Percentiles rank a stretch among this genome's conserved stretches.
phyloP scores from a whole-genome alignment of 1,139 yeast genomes.

The Candida tetrigidarum region DNA sequence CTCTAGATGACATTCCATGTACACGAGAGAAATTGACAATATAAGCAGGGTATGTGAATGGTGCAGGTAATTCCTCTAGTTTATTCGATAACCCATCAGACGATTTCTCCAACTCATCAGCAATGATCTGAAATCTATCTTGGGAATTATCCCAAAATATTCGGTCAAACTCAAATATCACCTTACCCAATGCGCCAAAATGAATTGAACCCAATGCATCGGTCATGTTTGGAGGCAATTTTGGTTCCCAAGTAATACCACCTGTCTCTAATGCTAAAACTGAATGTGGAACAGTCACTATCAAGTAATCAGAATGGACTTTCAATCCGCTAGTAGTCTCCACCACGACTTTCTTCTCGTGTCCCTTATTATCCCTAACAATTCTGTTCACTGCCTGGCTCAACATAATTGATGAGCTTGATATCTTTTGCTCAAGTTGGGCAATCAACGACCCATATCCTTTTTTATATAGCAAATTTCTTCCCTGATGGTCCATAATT shows the following conservation, averaged over 20 bases:
- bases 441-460: slow-evolving; percentile 60
- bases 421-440: slow-evolving; percentile 44
- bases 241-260: slow-evolving; percentile 63
- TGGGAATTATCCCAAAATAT: slow-evolving; percentile 65
- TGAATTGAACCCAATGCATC: slow-evolving; percentile 55
- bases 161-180: slow-evolving; percentile 68
- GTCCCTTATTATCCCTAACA: slow-evolving; percentile 23
- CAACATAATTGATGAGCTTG: slow-evolving; percentile 42
- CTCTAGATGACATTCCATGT: slow-evolving; percentile 19
- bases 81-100: slow-evolving; percentile 18
- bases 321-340: slow-evolving; percentile 23
- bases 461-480: slow-evolving; percentile 67
- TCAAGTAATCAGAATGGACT: slow-evolving; percentile 51
- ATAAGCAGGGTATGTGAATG: slow-evolving; percentile 35
- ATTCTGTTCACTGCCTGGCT: slow-evolving; percentile 52
- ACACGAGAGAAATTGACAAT: slow-evolving; percentile 36
- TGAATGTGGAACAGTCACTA: slow-evolving; percentile 81
- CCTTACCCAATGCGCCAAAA: slow-evolving; percentile 79
- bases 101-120: slow-evolving; percentile 23
- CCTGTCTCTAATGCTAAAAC: slow-evolving; percentile 50
- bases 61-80: slow-evolving; percentile 24
- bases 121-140: slow-evolving; percentile 57
- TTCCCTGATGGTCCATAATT: slow-evolving; percentile 68
- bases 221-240: slow-evolving; percentile 51
- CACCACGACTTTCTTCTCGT: slow-evolving; percentile 21